phyloP scores from a whole-genome alignment of 2,329 filamentous ascomycete genomes.

The Leptosphaerulina australis region DNA sequence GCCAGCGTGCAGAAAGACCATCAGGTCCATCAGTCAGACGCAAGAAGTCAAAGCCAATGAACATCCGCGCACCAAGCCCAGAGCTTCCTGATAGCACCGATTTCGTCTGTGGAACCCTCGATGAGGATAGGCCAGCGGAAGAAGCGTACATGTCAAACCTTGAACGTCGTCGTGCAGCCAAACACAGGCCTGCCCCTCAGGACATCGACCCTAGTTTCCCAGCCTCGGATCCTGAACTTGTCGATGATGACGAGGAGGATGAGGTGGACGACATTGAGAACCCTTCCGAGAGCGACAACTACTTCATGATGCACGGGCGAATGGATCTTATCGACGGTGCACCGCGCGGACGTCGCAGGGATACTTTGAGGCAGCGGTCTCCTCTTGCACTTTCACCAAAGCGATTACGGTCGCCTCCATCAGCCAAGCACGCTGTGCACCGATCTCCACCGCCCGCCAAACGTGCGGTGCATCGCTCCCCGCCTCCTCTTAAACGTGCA shows the following conservation, averaged over 20 bases:
- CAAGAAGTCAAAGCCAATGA: slow-evolving; percentile 57
- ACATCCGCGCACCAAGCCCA: slow-evolving; percentile 70
- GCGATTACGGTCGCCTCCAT: slow-evolving; percentile 30
- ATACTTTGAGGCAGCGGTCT: slow-evolving; percentile 37
- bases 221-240: slow-evolving; percentile 85
- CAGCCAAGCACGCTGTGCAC: slow-evolving; percentile 21
- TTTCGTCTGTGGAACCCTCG: slow-evolving; percentile 97
- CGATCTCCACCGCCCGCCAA: slow-evolving; percentile 36
- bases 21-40: slow-evolving; percentile 35
- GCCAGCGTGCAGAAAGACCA: slow-evolving; percentile 15
- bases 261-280: slow-evolving; percentile 46
- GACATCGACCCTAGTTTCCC: slow-evolving; percentile 94
- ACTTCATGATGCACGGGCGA: slow-evolving; percentile 73
- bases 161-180: slow-evolving; percentile 79
- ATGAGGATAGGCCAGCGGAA: slow-evolving; percentile 94
- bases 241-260: slow-evolving; percentile 75
- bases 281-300: slow-evolving; percentile 66
- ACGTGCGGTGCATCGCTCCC: slow-evolving; percentile 35
- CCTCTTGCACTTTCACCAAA: slow-evolving; percentile 18
- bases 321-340: slow-evolving; percentile 70
- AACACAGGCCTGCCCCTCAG: slow-evolving; percentile 84
- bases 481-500: slow-evolving; percentile 56
- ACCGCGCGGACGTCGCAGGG: slow-evolving; percentile 43
- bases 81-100: slow-evolving; percentile 96
- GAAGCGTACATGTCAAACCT: slow-evolving; percentile 88